Conservation (phyloP, 169 alveolate genomes). For the Plasmodium gonderi region DNA sequence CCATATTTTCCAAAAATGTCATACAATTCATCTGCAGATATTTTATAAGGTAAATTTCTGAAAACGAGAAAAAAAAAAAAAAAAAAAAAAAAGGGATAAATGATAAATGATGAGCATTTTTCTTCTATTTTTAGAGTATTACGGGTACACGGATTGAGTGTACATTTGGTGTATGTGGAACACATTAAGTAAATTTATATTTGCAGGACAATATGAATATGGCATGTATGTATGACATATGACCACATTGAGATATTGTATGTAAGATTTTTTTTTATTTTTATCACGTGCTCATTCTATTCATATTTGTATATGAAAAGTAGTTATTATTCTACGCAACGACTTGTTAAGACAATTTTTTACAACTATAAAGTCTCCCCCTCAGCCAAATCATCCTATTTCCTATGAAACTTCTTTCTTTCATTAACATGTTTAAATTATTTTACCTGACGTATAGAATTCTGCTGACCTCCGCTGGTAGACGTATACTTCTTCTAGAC, state of each 20-base stretch:
- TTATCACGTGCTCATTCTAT: background rate
- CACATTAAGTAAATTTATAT: no score
- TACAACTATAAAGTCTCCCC: background rate
- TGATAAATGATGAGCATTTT: background rate
- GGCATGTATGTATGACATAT: no score
- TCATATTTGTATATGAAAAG: background rate
- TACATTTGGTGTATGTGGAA: no score
- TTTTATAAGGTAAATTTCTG: slow-evolving; percentile 90
- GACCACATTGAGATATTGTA: no score
- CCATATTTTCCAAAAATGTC: slow-evolving; percentile 99
- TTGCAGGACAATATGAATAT: no score
- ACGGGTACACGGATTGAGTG: no score
- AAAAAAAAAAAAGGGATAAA: background rate
- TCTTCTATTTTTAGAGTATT: no score
- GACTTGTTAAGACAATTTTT: background rate
- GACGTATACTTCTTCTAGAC: slow-evolving; percentile 74
- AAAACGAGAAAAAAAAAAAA: background rate
- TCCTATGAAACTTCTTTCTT: no score
- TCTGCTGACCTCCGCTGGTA: slow-evolving; percentile 79
- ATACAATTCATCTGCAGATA: slow-evolving; percentile 96
- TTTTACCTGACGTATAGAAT: slow-evolving; percentile 76
- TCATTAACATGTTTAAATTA: background rate
- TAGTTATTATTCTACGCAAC: background rate
- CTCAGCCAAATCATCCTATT: no score
- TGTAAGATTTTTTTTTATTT: no score